Base-by-base conservation (phyloP, 2,329 filamentous ascomycete species). In the Aspergillus felis region DNA sequence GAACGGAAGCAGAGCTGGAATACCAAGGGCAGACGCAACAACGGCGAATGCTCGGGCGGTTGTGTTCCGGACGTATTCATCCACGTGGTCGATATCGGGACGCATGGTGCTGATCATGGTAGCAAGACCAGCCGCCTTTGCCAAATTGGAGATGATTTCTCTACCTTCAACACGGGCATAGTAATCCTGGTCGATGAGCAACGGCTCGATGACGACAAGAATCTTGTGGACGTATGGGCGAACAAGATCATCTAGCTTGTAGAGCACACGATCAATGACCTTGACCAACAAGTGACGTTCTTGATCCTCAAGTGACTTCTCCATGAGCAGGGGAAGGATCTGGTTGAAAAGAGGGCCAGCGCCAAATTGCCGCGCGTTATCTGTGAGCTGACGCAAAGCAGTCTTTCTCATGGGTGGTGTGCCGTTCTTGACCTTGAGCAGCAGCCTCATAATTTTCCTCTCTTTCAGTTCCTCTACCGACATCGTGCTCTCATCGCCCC, bases 101-200 rank as follows among this genome's bases (percentile, higher is more conserved):
- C 94, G 85, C 94, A 99, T 99, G 8, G 92, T 96, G 77, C 92
- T 96, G 74, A 99, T 99, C 94, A 99, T 99, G 66, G 95, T 94
- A 20, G 94, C 94, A 55, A 99, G 84, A 71, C 94, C 95, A 61
- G 95, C 94, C 25, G 94, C 94, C 76, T 99, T 99, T 72, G 90
- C 90, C 51, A 99, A 85, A 73, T 99, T 99, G 55, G 93, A 97
- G 67, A 99, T 99, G 67, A 99, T 99, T 74, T 99, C 94, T 66
- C 94, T 91, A 75, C 94, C 94, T 76, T 99, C 94, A 4, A 99
- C 94, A 73, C 94, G 89, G 46, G 95, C 94, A 74, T 99, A 99
- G 78, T 99, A 99, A 77, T 99, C 95, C 78, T 99, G 94, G 71
- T 99, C 95, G 69, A 99, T 99, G 64, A 99, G 89, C 51, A 99